These are phyloP conservation scores for Populus euphratica DNA, from an alignment of 345 rosid species.

Conservation along the genomic window DNA sequence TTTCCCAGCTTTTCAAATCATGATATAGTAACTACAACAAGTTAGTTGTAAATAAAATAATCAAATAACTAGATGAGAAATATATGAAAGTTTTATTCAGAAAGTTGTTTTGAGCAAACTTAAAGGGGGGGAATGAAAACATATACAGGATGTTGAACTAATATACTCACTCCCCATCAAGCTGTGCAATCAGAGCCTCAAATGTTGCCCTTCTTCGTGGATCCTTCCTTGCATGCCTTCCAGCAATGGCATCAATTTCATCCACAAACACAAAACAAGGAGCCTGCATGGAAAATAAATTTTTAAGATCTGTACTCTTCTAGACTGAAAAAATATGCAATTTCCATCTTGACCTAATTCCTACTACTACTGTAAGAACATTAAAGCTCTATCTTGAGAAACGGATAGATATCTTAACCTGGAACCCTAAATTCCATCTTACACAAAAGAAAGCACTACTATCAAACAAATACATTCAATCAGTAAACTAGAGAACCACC, in stretches of 20 bases:
- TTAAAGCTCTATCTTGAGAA: too few species aligned
- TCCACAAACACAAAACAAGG: conserved; percentile 95
- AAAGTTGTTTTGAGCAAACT: neutral
- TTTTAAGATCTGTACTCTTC: neutral
- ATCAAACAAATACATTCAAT: too few species aligned
- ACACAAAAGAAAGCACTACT: too few species aligned
- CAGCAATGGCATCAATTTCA: conserved; percentile 97
- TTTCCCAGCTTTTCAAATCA: too few species aligned
- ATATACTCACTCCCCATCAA: conserved; percentile 85
- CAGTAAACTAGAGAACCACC: too few species aligned
- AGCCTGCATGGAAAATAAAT: conserved; percentile 46
- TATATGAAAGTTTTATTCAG: neutral
- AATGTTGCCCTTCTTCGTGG: conserved; percentile 80
- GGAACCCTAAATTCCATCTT: too few species aligned
- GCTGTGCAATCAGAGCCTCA: conserved; percentile 87
- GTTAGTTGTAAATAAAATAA: too few species aligned
- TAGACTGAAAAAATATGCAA: too few species aligned
- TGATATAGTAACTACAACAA: too few species aligned
- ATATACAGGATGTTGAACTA: neutral
- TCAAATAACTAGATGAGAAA: neutral
- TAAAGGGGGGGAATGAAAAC: neutral
- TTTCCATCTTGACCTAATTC: too few species aligned
- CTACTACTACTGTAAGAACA: too few species aligned
- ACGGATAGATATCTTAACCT: too few species aligned
- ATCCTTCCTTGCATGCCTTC: conserved; percentile 89